phyloP scores from a whole-genome alignment of 257 asterid genomes.

The Solanum rostratum region DNA sequence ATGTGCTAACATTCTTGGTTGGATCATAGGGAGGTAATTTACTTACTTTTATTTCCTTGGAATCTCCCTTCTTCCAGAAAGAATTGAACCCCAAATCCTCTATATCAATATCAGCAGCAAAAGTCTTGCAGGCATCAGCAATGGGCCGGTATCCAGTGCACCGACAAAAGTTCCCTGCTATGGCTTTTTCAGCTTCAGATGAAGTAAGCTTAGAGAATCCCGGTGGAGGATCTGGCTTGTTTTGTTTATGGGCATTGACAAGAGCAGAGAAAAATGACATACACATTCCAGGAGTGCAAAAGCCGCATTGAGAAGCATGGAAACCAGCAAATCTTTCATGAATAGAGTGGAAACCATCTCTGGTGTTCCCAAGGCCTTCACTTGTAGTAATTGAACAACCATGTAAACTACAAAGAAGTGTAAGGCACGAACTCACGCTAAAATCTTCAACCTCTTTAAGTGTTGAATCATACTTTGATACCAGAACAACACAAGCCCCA shows the following conservation, averaged over 20 bases:
- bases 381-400: conserved; percentile 57
- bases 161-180: conserved; percentile 58
- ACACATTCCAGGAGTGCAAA: conserved; percentile 77
- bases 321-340: conserved; percentile 67
- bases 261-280: conserved; percentile 60
- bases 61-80: conserved; percentile 43
- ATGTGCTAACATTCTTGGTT: conserved; percentile 8
- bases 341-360: conserved; percentile 66
- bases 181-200: conserved; percentile 58
- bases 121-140: conserved; percentile 71
- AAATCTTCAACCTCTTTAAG: conserved; percentile 27
- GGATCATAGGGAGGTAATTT: conserved; percentile 36
- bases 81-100: conserved; percentile 67
- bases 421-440: conserved; percentile 53
- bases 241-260: conserved; percentile 31
- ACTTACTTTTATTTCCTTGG: conserved; percentile 13
- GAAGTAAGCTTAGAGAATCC: conserved; percentile 55
- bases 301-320: conserved; percentile 80
- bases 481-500: conserved; percentile 70
- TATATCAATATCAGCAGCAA: conserved; percentile 55
- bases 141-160: conserved; percentile 78
- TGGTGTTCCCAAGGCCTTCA: conserved; percentile 72
- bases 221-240: conserved; percentile 19
- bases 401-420: conserved; percentile 56
- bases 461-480: conserved; percentile 40